These are phyloP conservation scores for Dissoconium aciculare DNA, from an alignment of 2,329 filamentous ascomycete species.

Conservation along the genomic window DNA sequence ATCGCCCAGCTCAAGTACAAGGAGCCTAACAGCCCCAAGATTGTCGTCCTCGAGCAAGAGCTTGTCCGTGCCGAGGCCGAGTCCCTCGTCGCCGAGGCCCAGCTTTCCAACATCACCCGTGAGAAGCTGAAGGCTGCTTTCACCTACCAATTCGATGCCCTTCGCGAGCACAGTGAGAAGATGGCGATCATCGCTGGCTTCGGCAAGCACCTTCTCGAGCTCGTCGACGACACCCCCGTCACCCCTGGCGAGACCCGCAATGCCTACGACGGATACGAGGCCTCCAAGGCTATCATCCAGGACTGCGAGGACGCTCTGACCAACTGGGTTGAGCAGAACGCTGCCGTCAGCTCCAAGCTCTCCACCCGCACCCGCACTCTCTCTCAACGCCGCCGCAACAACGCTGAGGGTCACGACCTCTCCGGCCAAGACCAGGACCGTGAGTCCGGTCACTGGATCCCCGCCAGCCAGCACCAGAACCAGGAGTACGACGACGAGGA, in stretches of 20 bases:
- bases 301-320: constrained; percentile 95
- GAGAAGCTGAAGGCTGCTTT: constrained; percentile 99
- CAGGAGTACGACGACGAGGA: constrained; percentile 49
- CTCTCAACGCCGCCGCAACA: constrained; percentile 60
- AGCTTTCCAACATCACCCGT: constrained; percentile 97
- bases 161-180: constrained; percentile 96
- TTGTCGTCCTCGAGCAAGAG: constrained; percentile 95
- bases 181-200: constrained; percentile 94
- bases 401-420: constrained; percentile 63
- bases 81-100: constrained; percentile 94
- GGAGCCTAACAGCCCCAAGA: constrained; percentile 94
- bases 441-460: constrained; percentile 68
- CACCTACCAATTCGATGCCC: constrained; percentile 92
- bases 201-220: constrained; percentile 93
- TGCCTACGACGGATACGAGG: constrained; percentile 95
- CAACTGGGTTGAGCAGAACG: constrained; percentile 89
- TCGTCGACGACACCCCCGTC: constrained; percentile 91
- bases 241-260: constrained; percentile 92
- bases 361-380: constrained; percentile 77
- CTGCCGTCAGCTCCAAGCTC: constrained; percentile 73
- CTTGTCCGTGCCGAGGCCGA: constrained; percentile 96
- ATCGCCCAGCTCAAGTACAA: constrained; percentile 99
- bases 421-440: constrained; percentile 61
- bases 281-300: constrained; percentile 96
- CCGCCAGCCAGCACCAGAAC: constrained; percentile 51